Evolutionary conservation across 75 land plant species (phyloP).

Genomic region (Chamaecyparis obtusa): DNA sequence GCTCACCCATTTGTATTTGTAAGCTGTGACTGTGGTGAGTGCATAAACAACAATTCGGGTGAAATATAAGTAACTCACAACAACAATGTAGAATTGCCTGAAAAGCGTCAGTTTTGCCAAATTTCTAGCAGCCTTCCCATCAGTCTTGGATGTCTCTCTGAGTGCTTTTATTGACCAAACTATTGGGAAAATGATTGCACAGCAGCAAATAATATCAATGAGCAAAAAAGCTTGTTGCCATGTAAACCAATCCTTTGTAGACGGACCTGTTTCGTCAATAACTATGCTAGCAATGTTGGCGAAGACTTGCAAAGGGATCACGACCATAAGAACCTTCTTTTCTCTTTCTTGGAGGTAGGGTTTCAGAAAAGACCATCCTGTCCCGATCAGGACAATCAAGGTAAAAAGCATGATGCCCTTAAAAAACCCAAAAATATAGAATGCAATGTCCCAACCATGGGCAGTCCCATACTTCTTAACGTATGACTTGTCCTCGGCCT

Average conservation of each 20-base stretch:
- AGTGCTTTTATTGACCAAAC: constrained; percentile 72
- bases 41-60: constrained; percentile 72
- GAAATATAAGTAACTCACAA: constrained; percentile 68
- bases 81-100: constrained; percentile 65
- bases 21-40: constrained; percentile 44
- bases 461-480: constrained; percentile 63
- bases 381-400: constrained; percentile 71
- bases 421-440: constrained; percentile 69
- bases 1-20: constrained; percentile 57
- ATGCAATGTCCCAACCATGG: constrained; percentile 83
- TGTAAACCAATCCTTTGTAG: constrained; percentile 55
- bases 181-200: constrained; percentile 73
- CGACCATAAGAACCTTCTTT: constrained; percentile 78
- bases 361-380: constrained; percentile 78
- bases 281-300: constrained; percentile 63
- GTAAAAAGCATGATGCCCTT: constrained; percentile 58
- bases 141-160: constrained; percentile 68
- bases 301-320: constrained; percentile 69
- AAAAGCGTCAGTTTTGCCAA: constrained; percentile 62
- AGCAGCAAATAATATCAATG: constrained; percentile 67
- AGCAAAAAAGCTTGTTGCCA: constrained; percentile 61
- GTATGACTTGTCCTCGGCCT: constrained; percentile 59
- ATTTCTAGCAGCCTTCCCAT: constrained; percentile 71
- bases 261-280: constrained; percentile 65
- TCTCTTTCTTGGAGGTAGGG: constrained; percentile 73